A percentile compares a stretch with the other conserved stretches of the same genome.
These are phyloP conservation scores for Brettanomyces anomalus DNA, from an alignment of 805 yeast genomes.

Conservation along the genomic window DNA sequence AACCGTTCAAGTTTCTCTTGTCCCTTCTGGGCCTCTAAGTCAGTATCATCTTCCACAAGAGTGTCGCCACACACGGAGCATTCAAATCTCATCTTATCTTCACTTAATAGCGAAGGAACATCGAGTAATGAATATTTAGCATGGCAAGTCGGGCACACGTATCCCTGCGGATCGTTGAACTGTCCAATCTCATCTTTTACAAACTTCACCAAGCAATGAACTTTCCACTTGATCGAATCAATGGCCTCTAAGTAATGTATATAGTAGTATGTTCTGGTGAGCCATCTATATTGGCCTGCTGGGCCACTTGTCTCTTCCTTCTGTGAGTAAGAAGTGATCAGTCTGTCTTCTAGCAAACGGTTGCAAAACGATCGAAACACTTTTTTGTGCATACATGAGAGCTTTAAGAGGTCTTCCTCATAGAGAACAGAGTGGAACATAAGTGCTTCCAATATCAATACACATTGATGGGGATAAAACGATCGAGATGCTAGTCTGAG, in stretches of 20 bases:
- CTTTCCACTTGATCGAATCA: constrained; percentile 94
- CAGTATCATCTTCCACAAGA: constrained; percentile 80
- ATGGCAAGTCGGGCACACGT: constrained; percentile 79
- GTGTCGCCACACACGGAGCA: constrained; percentile 79
- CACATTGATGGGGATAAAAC: constrained; percentile 77
- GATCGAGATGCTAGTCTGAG: constrained; percentile 78
- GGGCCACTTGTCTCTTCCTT: constrained; percentile 43
- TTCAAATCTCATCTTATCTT: constrained; percentile 69
- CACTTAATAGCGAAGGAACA: constrained; percentile 73
- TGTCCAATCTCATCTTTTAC: constrained; percentile 78
- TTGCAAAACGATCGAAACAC: constrained; percentile 80
- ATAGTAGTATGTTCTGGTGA: constrained; percentile 68
- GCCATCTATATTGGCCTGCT: constrained; percentile 44
- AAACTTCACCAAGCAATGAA: constrained; percentile 72
- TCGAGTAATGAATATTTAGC: constrained; percentile 79
- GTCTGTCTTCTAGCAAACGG: constrained; percentile 72
- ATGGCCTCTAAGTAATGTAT: constrained; percentile 89
- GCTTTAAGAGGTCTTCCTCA: constrained; percentile 80
- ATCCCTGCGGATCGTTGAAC: constrained; percentile 89
- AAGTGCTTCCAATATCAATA: constrained; percentile 79
- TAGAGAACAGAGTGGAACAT: constrained; percentile 81
- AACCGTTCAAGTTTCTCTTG: constrained; percentile 75
- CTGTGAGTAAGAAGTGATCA: constrained; percentile 62
- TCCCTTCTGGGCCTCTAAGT: constrained; percentile 68
- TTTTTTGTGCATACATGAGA: constrained; percentile 78